phyloP scores from a whole-genome alignment of 352 stramenopile species.

The Globisporangium mamillatum region DNA sequence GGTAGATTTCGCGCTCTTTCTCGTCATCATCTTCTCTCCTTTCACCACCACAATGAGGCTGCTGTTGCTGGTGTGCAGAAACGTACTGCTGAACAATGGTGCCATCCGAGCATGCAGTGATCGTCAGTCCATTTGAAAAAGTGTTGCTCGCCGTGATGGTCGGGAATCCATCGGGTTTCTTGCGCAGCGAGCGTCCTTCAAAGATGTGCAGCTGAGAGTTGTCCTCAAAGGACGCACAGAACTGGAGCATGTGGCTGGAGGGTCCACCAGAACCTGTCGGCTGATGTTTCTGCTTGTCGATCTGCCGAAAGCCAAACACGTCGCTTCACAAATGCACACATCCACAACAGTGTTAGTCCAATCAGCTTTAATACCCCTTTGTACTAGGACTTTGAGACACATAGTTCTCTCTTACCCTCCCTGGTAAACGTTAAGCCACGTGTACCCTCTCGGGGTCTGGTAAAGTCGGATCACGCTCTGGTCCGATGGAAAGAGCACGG shows the following conservation, averaged over 20 bases:
- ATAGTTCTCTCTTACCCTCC: constrained; percentile 27
- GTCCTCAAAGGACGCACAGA: constrained; percentile 57
- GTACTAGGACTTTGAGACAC: background rate
- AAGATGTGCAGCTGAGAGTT: constrained; percentile 43
- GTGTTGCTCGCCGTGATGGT: constrained; percentile 46
- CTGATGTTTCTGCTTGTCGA: background rate
- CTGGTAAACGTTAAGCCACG: constrained; percentile 71
- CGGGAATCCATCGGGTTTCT: constrained; percentile 51
- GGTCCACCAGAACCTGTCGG: background rate
- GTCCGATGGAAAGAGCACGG: constrained; percentile 60
- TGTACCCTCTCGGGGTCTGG: constrained; percentile 33
- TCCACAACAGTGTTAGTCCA: background rate
- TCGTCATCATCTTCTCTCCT: background rate
- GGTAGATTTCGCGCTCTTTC: constrained; percentile 27
- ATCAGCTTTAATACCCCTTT: background rate
- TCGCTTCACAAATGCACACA: constrained; percentile 27
- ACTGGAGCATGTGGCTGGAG: constrained; percentile 26
- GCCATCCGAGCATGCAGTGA: constrained; percentile 60
- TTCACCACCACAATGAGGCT: background rate
- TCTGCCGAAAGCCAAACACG: constrained; percentile 56
- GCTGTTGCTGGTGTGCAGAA: background rate
- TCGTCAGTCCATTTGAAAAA: constrained; percentile 44
- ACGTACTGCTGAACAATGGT: constrained; percentile 44
- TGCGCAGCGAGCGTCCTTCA: constrained; percentile 27
- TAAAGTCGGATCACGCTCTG: constrained; percentile 59